Conservation (phyloP, 1,284 basidiomycete species). For the Ustilago vetiveriae region DNA sequence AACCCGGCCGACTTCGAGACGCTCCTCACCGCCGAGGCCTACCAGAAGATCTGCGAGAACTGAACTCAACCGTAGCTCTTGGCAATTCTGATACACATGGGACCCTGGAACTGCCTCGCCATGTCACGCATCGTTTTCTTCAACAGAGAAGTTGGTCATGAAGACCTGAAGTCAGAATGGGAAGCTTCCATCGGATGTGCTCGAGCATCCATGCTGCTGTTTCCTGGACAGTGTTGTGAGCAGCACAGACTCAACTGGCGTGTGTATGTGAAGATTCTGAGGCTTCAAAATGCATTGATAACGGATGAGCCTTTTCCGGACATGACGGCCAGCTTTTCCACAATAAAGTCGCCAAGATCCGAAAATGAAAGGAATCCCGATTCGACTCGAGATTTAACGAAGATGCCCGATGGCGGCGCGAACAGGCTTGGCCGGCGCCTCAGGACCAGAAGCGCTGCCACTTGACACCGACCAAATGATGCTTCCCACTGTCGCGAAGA, state of each 20-base stretch:
- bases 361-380: not conserved
- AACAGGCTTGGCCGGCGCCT: too few species aligned
- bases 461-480: too few species aligned
- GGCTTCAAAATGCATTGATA: not conserved
- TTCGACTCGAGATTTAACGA: not conserved
- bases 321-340: not conserved
- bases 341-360: not conserved
- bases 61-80: conserved; percentile 1
- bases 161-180: too few species aligned
- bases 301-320: conserved; percentile 18
- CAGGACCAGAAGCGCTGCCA: too few species aligned
- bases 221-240: not conserved
- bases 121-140: conserved; percentile 7
- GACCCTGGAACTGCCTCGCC: not conserved
- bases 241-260: too few species aligned
- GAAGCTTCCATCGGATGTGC: too few species aligned
- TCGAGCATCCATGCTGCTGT: too few species aligned
- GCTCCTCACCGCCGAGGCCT: conserved; percentile 81
- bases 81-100: not conserved
- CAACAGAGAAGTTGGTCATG: conserved; percentile 17
- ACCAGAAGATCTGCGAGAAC: conserved; percentile 71
- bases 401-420: not conserved
- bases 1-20: conserved; percentile 78
- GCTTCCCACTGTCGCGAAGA: too few species aligned
- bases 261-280: not conserved